Evolutionary conservation across 331 rosid species (phyloP).

Genomic region (Malus hybrid): DNA sequence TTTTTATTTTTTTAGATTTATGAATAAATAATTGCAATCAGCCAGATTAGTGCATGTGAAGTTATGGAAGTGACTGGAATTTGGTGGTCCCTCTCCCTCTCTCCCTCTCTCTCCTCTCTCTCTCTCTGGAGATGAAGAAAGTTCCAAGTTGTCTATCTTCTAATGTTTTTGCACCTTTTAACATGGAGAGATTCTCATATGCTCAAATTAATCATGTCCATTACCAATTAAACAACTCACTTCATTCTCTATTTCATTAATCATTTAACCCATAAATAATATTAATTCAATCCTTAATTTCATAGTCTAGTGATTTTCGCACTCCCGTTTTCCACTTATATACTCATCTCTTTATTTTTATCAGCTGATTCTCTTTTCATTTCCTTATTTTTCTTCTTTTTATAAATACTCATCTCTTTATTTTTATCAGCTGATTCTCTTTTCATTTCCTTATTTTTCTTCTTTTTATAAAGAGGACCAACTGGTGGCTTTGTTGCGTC

Average conservation of each 20-base stretch:
- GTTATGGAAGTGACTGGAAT: slow-evolving; percentile 33
- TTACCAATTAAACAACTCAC: slow-evolving; percentile 5
- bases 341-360: no score
- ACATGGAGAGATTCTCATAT: slow-evolving; percentile 25
- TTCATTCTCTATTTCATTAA: background rate
- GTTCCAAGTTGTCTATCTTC: slow-evolving; percentile 40
- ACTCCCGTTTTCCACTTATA: no score
- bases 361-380: no score
- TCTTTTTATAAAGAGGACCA: no score
- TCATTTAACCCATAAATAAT: background rate
- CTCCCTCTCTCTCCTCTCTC: slow-evolving; percentile 8
- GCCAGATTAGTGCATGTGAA: slow-evolving; percentile 59
- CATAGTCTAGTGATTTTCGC: background rate
- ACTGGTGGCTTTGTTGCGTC: accelerated
- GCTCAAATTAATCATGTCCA: slow-evolving; percentile 1
- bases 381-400: no score
- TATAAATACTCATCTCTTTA: no score
- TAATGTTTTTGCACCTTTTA: slow-evolving; percentile 17
- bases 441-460: no score
- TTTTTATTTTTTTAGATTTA: slow-evolving; percentile 6
- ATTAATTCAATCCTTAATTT: background rate
- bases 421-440: no score
- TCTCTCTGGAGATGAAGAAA: slow-evolving; percentile 14
- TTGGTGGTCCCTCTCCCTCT: slow-evolving; percentile 16
- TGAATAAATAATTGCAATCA: slow-evolving; percentile 21